Base-by-base conservation (phyloP, 495 filamentous ascomycete genomes). In the Xylaria sp. region DNA sequence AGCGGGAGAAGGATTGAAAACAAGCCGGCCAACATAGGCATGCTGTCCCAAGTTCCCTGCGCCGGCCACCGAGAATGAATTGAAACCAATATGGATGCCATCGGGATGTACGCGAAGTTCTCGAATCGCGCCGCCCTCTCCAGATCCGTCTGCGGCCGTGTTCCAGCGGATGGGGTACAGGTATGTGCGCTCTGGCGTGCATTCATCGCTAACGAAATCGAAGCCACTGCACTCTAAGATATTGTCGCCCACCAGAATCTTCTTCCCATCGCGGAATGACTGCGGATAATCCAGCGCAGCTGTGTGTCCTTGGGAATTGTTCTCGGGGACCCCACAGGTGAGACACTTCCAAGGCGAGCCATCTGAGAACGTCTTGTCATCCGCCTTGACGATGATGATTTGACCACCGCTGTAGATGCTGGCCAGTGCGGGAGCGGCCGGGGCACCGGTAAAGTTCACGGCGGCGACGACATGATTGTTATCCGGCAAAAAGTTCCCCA, bases 21-120 rank as follows among this genome's bases (percentile, higher is more conserved):
- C 57, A 12, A 24, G 58, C 40, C 58, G 35, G 58, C 58, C 9
- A 3, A 57, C 53, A n/a, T 58, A 58, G 29, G 53, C 53, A 58
- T 33, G 17, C 31, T 35, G 29, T 31, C 53, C 53, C 29, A 58
- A n/a, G 11, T 35, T 35, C 6, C 29, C 15, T 17, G 4, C 53
- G 29, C 15, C 31, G 3, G 29, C 17, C 12, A 35, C 53, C 0
- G 33, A 35, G 33, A 37, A 21, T 19, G 57, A 59, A 5, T 59
- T 21, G 17, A 55, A 55, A 33, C 26, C 52, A 33, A 33, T 58
- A 35, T 37, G 52, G 14, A 59, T 14, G 1, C 6, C 33, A 7
- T 59, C 57, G 6, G 19, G 33, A 37, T 37, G 31, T 37, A 37
- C 12, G 19, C 31, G 57, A n/a, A 59, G 17, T 21, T 59, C 57